phyloP scores from a whole-genome alignment of 805 yeast genomes.

The Wickerhamiella vanderwaltii region DNA sequence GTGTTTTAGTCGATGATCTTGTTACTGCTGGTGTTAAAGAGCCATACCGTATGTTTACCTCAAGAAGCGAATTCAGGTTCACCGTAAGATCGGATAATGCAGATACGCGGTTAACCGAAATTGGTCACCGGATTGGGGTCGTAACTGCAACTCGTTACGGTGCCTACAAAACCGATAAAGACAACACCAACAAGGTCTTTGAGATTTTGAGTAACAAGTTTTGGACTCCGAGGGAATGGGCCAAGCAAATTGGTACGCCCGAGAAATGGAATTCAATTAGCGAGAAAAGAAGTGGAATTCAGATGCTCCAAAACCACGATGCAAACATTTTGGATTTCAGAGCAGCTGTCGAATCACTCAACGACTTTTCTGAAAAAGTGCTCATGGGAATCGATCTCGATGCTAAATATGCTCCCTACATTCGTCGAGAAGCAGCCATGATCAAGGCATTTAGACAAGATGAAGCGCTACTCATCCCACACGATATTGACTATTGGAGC shows the following conservation, averaged over 20 bases:
- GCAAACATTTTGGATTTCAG: conserved; percentile 47
- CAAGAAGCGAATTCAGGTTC: conserved; percentile 86
- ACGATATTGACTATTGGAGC: conserved; percentile 45
- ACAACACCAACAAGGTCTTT: conserved; percentile 34
- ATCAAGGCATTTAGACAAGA: conserved; percentile 73
- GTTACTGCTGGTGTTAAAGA: conserved; percentile 93
- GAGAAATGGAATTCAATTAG: conserved; percentile 38
- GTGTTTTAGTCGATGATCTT: conserved; percentile 86
- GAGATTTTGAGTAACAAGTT: conserved; percentile 35
- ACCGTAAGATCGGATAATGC: conserved; percentile 92
- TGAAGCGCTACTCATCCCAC: conserved; percentile 63
- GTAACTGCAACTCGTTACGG: conserved; percentile 49
- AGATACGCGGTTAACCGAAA: conserved; percentile 64
- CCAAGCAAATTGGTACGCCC: conserved; percentile 30
- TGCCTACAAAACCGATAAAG: conserved; percentile 35
- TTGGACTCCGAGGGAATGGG: conserved; percentile 55
- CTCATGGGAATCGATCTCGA: conserved; percentile 57
- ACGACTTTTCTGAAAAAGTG: conserved; percentile 34
- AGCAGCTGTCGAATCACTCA: conserved; percentile 30
- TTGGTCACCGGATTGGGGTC: conserved; percentile 55
- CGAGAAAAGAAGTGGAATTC: conserved; percentile 29
- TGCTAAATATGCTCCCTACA: conserved; percentile 71
- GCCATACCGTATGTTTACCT: conserved; percentile 96
- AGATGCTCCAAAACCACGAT: conserved; percentile 38
- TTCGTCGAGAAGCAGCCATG: conserved; percentile 57